phyloP scores from a whole-genome alignment of 139 green algal species.

The Coelastrella sp. region DNA sequence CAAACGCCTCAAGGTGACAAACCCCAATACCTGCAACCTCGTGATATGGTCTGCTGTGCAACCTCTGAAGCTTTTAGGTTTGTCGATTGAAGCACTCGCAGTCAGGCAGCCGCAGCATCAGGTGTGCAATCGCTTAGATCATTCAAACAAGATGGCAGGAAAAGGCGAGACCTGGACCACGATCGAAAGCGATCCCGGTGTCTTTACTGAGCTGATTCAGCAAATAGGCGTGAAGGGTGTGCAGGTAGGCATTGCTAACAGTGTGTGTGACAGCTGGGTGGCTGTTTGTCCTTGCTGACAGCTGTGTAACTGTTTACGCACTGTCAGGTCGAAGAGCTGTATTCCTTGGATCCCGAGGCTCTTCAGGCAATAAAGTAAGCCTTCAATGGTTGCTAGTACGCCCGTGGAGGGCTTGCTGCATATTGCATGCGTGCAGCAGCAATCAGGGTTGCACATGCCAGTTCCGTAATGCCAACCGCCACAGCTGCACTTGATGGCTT shows the following conservation, averaged over 20 bases:
- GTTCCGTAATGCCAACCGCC: too few relatives aligned
- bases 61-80: neutral
- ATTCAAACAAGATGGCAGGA: conserved; percentile 7
- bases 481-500: too few relatives aligned
- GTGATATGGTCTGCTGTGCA: too few relatives aligned
- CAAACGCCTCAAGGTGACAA: too few relatives aligned
- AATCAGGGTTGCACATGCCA: too few relatives aligned
- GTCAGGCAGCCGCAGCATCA: neutral
- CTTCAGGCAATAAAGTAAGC: conserved; percentile 38
- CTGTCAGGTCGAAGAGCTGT: conserved; percentile 90
- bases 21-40: too few relatives aligned
- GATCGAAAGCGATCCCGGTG: conserved; percentile 92
- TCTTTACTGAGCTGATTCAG: conserved; percentile 97
- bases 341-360: conserved; percentile 77
- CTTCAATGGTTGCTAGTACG: too few relatives aligned
- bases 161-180: conserved; percentile 80
- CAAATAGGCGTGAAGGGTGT: conserved; percentile 91
- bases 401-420: too few relatives aligned
- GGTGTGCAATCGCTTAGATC: neutral
- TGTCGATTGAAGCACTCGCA: neutral
- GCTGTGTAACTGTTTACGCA: neutral
- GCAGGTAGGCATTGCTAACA: conserved; percentile 65
- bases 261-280: too few relatives aligned
- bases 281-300: too few relatives aligned
- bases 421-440: too few relatives aligned